Evolutionary conservation across 2,329 filamentous ascomycete genomes (phyloP).

Genomic region (Verticillium tricorpus): DNA sequence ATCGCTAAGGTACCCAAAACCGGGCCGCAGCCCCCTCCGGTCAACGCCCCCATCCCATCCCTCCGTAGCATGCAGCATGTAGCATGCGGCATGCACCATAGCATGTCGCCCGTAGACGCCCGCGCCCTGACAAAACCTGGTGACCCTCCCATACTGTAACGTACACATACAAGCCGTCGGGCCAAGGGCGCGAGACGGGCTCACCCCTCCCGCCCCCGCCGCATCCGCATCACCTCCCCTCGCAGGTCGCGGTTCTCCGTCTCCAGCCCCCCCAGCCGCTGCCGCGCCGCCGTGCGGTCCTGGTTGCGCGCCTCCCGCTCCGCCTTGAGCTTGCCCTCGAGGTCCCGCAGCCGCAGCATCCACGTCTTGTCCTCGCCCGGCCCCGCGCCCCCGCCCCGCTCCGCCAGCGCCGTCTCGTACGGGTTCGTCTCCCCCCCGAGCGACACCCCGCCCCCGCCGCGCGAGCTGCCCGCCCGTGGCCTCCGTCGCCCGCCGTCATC

Average conservation of each 20-base stretch:
- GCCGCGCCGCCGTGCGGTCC: slow-evolving; percentile 78
- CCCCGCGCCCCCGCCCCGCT: slow-evolving; percentile 21
- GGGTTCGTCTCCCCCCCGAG: slow-evolving; percentile 5
- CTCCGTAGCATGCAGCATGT: neutral
- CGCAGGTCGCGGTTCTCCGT: slow-evolving; percentile 68
- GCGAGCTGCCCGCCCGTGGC: slow-evolving; percentile 9
- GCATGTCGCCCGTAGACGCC: neutral
- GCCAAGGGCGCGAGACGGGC: no score
- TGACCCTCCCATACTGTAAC: neutral
- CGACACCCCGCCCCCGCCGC: slow-evolving; percentile 3
- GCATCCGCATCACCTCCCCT: slow-evolving; percentile 48
- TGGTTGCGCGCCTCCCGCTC: slow-evolving; percentile 83
- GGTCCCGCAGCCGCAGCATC: slow-evolving; percentile 78
- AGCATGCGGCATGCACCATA: neutral
- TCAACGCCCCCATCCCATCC: neutral
- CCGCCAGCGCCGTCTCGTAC: slow-evolving; percentile 18
- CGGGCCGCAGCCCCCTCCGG: neutral
- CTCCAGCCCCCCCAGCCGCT: slow-evolving; percentile 72
- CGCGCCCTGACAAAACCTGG: neutral
- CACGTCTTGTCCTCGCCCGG: slow-evolving; percentile 64
- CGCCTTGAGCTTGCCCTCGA: slow-evolving; percentile 83
- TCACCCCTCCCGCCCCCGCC: slow-evolving; percentile 9
- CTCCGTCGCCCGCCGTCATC: slow-evolving; percentile 23
- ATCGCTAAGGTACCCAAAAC: neutral
- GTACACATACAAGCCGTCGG: no score